phyloP scores from a whole-genome alignment of 495 filamentous ascomycete species.

The Penicillium antarcticum region DNA sequence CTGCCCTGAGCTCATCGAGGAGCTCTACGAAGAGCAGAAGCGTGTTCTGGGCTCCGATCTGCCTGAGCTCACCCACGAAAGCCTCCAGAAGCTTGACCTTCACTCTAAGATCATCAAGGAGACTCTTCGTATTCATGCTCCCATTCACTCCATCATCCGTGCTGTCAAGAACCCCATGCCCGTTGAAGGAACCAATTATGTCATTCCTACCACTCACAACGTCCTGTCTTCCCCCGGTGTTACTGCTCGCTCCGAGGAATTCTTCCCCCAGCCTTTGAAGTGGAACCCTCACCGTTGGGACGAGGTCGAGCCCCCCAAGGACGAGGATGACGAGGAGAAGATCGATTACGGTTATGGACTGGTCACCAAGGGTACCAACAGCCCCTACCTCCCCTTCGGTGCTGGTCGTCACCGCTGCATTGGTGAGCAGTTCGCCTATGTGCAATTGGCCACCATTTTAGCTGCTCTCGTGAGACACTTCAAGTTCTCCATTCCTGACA shows the following conservation, averaged over 20 bases:
- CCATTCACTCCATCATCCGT: slow-evolving; percentile 62
- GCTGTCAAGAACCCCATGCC: slow-evolving; percentile 58
- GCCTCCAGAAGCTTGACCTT: slow-evolving; percentile 51
- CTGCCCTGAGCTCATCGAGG: slow-evolving; percentile 53
- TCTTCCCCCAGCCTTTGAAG: slow-evolving; percentile 43
- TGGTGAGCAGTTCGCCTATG: slow-evolving; percentile 55
- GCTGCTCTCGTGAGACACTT: slow-evolving; percentile 46
- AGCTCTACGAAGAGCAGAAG: slow-evolving; percentile 55
- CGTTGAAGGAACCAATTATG: slow-evolving; percentile 42
- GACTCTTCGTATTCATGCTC: slow-evolving; percentile 61
- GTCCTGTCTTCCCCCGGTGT: slow-evolving; percentile 50
- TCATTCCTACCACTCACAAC: slow-evolving; percentile 47
- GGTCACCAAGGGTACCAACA: slow-evolving; percentile 50
- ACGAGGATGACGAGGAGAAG: slow-evolving; percentile 40
- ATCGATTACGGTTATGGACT: slow-evolving; percentile 48
- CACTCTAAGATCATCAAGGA: slow-evolving; percentile 58
- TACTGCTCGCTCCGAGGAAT: slow-evolving; percentile 38
- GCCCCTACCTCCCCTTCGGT: slow-evolving; percentile 55
- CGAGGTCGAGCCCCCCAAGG: slow-evolving; percentile 18
- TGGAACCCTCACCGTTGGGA: slow-evolving; percentile 57
- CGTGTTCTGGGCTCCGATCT: slow-evolving; percentile 49
- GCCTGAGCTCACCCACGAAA: slow-evolving; percentile 52
- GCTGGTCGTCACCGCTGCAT: slow-evolving; percentile 56
- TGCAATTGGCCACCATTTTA: slow-evolving; percentile 47
- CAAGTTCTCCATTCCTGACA: slow-evolving; percentile 35